Evolutionary conservation across 2,329 filamentous ascomycete species (phyloP).

Genomic region (Talaromyces sp.): DNA sequence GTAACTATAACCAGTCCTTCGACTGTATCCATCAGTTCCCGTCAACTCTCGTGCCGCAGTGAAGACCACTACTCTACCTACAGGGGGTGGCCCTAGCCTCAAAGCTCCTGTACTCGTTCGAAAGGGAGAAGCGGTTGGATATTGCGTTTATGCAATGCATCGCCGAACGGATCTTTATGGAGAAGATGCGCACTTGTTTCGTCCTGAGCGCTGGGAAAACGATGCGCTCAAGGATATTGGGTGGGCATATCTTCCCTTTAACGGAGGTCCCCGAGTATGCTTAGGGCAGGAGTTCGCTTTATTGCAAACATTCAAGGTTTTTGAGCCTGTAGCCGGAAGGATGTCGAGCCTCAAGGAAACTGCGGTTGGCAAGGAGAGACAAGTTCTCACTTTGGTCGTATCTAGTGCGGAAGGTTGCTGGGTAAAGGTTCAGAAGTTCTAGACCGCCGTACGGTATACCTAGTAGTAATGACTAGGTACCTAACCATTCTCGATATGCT

Average conservation of each 20-base stretch:
- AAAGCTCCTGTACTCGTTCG: constrained; percentile 31
- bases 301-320: too few relatives aligned
- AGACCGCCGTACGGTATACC: too few relatives aligned
- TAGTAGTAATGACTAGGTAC: too few relatives aligned
- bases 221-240: constrained; percentile 19
- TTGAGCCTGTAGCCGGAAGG: neutral
- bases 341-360: neutral
- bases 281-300: constrained; percentile 28
- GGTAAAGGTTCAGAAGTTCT: too few relatives aligned
- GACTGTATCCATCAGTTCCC: constrained; percentile 44
- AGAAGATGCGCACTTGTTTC: constrained; percentile 23
- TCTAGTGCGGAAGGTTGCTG: neutral
- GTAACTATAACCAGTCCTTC: constrained; percentile 26
- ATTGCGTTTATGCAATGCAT: constrained; percentile 42
- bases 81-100: constrained; percentile 60
- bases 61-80: constrained; percentile 41
- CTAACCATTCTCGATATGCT: too few relatives aligned
- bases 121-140: constrained; percentile 29
- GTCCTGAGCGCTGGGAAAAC: constrained; percentile 33
- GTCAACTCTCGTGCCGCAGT: constrained; percentile 31
- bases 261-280: constrained; percentile 32
- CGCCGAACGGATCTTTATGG: constrained; percentile 40
- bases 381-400: neutral
- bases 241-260: constrained; percentile 37
- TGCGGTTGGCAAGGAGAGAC: neutral